phyloP scores from a whole-genome alignment of 2,329 filamentous ascomycete genomes.

The Hypoxylon sp. region DNA sequence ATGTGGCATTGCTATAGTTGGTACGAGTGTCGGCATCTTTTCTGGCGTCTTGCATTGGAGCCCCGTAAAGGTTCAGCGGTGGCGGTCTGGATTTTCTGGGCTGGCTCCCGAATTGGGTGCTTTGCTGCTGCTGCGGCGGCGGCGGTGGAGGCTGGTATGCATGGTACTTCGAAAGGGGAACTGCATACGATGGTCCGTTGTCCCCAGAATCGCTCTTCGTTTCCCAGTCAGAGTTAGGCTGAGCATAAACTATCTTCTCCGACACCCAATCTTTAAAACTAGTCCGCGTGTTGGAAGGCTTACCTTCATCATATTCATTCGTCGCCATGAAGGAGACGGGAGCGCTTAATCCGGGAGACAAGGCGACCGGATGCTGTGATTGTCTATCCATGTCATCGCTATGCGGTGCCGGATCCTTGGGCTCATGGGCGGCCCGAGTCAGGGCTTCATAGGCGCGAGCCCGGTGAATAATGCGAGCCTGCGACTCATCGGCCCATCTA shows the following conservation, averaged over 20 bases:
- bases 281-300: neutral
- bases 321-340: neutral
- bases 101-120: neutral
- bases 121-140: neutral
- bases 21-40: constrained; percentile 8
- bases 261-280: constrained; percentile 16
- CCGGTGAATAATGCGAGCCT: neutral
- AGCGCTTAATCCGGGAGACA: constrained; percentile 1
- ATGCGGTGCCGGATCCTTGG: neutral
- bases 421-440: neutral
- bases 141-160: constrained; percentile 29
- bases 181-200: neutral
- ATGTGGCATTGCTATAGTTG: neutral
- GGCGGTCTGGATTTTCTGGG: neutral
- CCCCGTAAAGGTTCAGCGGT: constrained; percentile 7
- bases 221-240: neutral
- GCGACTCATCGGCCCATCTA: neutral
- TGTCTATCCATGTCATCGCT: neutral
- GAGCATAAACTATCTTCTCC: constrained; percentile 13
- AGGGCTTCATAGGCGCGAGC: constrained; percentile 25
- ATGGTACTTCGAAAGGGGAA: constrained; percentile 17
- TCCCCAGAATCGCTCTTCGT: neutral
- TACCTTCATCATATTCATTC: neutral
- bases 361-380: neutral
- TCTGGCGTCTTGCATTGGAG: neutral